Percentiles rank a stretch among this genome's conserved stretches.
Conservation (phyloP, 768 basidiomycete genomes). For the Hypsizygus marmoreus region DNA sequence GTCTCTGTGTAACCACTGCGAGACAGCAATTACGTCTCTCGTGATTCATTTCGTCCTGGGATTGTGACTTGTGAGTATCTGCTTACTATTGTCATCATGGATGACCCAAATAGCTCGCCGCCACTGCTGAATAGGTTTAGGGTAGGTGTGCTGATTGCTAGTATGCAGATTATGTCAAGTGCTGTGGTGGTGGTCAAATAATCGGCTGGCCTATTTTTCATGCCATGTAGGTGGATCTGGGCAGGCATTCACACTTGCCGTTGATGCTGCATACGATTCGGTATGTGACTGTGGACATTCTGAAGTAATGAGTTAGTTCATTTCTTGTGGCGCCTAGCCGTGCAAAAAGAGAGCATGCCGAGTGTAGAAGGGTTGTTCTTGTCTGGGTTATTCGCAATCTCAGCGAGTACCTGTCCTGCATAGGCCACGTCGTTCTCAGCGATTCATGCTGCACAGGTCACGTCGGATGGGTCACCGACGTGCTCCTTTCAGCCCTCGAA, state of each 20-base stretch:
- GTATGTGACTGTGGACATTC: constrained; percentile 23
- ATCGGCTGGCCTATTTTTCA: no score
- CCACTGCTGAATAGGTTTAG: constrained; percentile 37
- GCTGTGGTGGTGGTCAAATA: no score
- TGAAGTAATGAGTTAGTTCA: neutral
- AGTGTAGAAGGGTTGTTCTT: constrained; percentile 36
- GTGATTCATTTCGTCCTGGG: constrained; percentile 44
- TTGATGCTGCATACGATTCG: constrained; percentile 43
- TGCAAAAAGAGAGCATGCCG: constrained; percentile 22
- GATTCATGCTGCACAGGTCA: no score
- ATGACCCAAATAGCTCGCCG: constrained; percentile 49
- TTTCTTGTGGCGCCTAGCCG: constrained; percentile 28
- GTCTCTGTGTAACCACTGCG: constrained; percentile 50
- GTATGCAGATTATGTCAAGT: no score
- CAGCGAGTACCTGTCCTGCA: no score
- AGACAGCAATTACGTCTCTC: constrained; percentile 48
- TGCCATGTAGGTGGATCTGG: constrained; percentile 61
- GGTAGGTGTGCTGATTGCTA: constrained; percentile 42
- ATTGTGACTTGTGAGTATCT: no score
- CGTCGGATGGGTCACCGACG: no score
- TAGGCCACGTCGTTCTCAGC: no score
- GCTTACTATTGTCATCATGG: constrained; percentile 53
- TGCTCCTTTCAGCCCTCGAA: no score
- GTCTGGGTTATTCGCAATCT: constrained; percentile 50
- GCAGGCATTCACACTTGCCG: constrained; percentile 47